Evolutionary conservation across 2,329 filamentous ascomycete species (phyloP).

Genomic region (Penicillium polonicum): DNA sequence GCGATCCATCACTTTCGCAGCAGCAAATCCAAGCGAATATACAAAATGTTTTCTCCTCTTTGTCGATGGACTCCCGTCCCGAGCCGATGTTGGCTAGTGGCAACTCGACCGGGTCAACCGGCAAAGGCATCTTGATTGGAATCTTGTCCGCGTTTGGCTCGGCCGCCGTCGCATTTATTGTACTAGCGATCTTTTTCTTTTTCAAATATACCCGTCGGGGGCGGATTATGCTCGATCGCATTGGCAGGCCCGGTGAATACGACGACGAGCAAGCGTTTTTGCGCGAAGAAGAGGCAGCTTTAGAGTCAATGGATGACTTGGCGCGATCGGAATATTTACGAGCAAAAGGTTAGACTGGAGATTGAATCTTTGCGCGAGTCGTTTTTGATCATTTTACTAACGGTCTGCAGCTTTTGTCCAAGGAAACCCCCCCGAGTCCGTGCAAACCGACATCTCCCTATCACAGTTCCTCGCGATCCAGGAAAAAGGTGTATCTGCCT

Average conservation of each 20-base stretch:
- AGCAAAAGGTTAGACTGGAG: constrained; percentile 72
- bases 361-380: background rate
- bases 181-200: constrained; percentile 84
- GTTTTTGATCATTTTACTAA: constrained; percentile 7
- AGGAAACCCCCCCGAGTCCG: constrained; percentile 89
- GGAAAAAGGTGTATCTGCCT: constrained; percentile 98
- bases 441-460: constrained; percentile 94
- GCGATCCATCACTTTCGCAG: constrained; percentile 16
- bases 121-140: constrained; percentile 86
- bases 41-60: constrained; percentile 39
- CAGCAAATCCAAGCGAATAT: constrained; percentile 32
- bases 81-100: constrained; percentile 34
- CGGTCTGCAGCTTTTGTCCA: constrained; percentile 74
- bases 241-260: constrained; percentile 91
- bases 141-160: constrained; percentile 92
- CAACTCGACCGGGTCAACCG: constrained; percentile 54
- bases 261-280: constrained; percentile 96
- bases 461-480: constrained; percentile 98
- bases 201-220: constrained; percentile 86
- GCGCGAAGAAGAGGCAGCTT: constrained; percentile 88
- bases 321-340: constrained; percentile 85
- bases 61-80: constrained; percentile 26
- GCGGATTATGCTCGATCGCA: constrained; percentile 87
- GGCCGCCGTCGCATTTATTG: constrained; percentile 75
- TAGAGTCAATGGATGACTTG: constrained; percentile 95